Evolutionary conservation across 805 yeast genomes (phyloP), one percentile per base, ranked within the genome.

Genomic region (Barnettozyma botsteinii): DNA sequence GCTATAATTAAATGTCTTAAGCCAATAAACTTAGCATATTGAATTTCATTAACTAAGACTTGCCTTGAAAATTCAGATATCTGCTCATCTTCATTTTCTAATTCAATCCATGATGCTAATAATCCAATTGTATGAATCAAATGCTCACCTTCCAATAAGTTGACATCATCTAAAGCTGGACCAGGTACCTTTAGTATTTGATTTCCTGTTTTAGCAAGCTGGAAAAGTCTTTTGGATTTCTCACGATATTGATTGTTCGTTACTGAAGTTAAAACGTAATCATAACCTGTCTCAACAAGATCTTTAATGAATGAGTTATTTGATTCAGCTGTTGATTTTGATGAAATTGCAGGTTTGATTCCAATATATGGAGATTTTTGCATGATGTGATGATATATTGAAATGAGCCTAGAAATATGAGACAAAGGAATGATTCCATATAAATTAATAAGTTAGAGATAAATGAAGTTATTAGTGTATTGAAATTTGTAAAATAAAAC

Each of bases 41-140:
- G 64, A 28, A 79, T 59, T 56, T 81, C 86, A 48, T 77, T 74
- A 21, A 58, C 43, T n/a, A 81, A 53, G 1, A 79, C 82, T 49
- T 79, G 79, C 26, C 61, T 60, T 6, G 82, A 75, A 36, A 79
- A 64, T 45, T 69, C 73, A 23, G 80, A 72, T 4, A 75, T 64
- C 6, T 66, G 45, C 0, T 60, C 55, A 53, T 78, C 75, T 9
- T 62, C 60, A 23, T 79, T 70, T 47, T 80, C 86, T 30, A 80
- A 57, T 50, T 80, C 86, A n/a, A 79, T 64, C 86, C 87, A 81
- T 3, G 83, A 75, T 0, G 86, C 72, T 3, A 80, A 56, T 23
- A 80, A 50, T 0, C 85, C 86, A 19, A 81, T 69, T 7, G 75
- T 58, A 46, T 60, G 57, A 2, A 51, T 38, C 3, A 67, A 55